Conservation (phyloP, 164 flowering plant genomes). For the Berberis thunbergii region DNA sequence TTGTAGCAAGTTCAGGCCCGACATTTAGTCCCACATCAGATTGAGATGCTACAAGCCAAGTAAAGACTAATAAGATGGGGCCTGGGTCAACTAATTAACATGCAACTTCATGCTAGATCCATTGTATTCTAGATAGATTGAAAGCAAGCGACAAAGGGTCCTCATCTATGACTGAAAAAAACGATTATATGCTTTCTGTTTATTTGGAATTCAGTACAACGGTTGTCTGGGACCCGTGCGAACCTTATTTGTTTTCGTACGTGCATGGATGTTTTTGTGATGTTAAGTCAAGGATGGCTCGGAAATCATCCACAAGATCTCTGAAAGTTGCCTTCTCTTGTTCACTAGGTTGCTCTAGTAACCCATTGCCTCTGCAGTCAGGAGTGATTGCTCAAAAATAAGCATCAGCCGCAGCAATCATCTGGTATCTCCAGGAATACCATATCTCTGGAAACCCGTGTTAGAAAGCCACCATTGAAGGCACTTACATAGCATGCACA, state of each 20-base stretch:
- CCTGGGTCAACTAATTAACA: too few species aligned
- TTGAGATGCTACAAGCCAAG: not conserved
- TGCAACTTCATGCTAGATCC: too few species aligned
- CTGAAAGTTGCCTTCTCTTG: conserved; percentile 23
- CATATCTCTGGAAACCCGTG: conserved; percentile 48
- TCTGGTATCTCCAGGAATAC: conserved; percentile 66
- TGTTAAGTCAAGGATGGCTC: conserved; percentile 6
- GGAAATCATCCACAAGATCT: conserved; percentile 24
- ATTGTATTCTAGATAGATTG: too few species aligned
- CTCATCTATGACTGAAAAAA: too few species aligned
- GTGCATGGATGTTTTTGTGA: not conserved
- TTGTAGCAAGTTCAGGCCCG: too few species aligned
- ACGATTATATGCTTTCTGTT: too few species aligned
- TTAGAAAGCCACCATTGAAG: conserved; percentile 13
- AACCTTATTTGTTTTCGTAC: too few species aligned
- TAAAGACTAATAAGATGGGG: too few species aligned
- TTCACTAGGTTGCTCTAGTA: conserved; percentile 37
- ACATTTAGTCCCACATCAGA: not conserved
- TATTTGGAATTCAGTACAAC: too few species aligned
- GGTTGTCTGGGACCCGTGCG: too few species aligned
- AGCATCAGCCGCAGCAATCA: conserved; percentile 40
- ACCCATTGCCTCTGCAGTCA: conserved; percentile 54
- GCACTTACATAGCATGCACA: conserved; percentile 4
- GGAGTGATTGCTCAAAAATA: conserved; percentile 42
- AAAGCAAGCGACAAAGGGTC: too few species aligned